These are phyloP conservation scores for Trichocladium antarcticum DNA, from an alignment of 495 filamentous ascomycete species.

Conservation along the genomic window DNA sequence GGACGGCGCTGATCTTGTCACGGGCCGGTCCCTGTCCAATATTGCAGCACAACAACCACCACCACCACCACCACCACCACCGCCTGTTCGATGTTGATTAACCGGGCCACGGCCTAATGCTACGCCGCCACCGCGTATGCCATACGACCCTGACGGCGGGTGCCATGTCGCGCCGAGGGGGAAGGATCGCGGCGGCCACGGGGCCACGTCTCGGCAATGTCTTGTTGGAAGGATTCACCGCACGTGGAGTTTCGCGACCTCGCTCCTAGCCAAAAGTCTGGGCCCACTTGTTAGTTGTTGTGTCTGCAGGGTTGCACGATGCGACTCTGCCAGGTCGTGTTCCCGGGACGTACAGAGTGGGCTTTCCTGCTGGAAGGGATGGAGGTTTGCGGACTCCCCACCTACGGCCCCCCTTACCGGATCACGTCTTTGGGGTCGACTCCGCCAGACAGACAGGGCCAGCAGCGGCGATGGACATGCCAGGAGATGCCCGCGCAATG, in stretches of 20 bases:
- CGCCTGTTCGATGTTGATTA: background rate
- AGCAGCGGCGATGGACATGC: too few species aligned
- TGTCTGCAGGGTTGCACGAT: background rate
- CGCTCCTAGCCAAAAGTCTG: background rate
- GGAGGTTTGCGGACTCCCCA: too few species aligned
- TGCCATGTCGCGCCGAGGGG: background rate
- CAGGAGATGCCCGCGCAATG: too few species aligned
- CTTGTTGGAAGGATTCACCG: background rate
- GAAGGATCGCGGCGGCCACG: background rate
- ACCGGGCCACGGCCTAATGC: background rate
- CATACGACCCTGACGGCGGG: background rate
- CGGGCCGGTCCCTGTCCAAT: slow-evolving; percentile 16
- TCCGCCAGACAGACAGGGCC: too few species aligned
- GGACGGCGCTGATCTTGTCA: slow-evolving; percentile 20
- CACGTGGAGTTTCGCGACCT: slow-evolving; percentile 8
- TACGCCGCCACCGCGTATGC: background rate
- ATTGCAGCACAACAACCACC: background rate
- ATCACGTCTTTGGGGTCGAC: too few species aligned
- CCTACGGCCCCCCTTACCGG: too few species aligned
- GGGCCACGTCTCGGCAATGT: slow-evolving; percentile 5
- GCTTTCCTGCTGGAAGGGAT: too few species aligned
- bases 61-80: too few species aligned
- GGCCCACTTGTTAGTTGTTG: background rate
- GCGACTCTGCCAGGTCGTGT: background rate
- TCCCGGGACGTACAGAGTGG: background rate